A percentile compares a stretch with the other conserved stretches of the same genome.
phyloP scores from a whole-genome alignment of 164 flowering plant species.

The Berberis thunbergii region DNA sequence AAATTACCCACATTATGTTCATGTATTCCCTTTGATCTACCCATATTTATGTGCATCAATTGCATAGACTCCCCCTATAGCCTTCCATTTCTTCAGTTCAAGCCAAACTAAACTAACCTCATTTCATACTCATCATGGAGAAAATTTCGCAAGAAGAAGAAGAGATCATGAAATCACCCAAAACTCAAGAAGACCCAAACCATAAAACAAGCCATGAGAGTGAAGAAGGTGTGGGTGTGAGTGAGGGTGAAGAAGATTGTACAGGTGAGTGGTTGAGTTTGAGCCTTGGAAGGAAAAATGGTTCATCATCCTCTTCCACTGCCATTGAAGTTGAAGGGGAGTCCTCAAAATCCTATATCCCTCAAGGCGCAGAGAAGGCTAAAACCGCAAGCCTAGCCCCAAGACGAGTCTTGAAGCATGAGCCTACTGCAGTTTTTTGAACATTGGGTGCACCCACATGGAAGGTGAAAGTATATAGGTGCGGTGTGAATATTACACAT shows the following conservation, averaged over 20 bases:
- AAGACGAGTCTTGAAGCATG: no score
- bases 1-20: not conserved
- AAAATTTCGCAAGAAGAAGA: not conserved
- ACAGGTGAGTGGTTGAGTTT: conserved; percentile 49
- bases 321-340: conserved; percentile 16
- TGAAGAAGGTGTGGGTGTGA: conserved; percentile 14
- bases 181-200: conserved; percentile 3
- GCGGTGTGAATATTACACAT: no score
- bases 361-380: not conserved
- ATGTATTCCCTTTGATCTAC: conserved; percentile 1
- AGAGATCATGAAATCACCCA: conserved; percentile 1
- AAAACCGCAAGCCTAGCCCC: no score
- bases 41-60: not conserved
- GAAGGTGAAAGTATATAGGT: no score
- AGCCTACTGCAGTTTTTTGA: no score
- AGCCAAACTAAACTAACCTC: not conserved
- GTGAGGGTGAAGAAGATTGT: conserved; percentile 12
- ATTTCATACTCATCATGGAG: not conserved
- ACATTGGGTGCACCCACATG: no score
- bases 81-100: not conserved
- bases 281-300: conserved; percentile 38
- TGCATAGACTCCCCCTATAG: not conserved
- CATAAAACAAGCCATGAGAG: conserved; percentile 4
- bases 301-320: not conserved
- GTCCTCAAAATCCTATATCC: conserved; percentile 18